Evolutionary conservation across 148 eudicot genomes (phyloP).

Genomic region (Camellia lanceoleosa): DNA sequence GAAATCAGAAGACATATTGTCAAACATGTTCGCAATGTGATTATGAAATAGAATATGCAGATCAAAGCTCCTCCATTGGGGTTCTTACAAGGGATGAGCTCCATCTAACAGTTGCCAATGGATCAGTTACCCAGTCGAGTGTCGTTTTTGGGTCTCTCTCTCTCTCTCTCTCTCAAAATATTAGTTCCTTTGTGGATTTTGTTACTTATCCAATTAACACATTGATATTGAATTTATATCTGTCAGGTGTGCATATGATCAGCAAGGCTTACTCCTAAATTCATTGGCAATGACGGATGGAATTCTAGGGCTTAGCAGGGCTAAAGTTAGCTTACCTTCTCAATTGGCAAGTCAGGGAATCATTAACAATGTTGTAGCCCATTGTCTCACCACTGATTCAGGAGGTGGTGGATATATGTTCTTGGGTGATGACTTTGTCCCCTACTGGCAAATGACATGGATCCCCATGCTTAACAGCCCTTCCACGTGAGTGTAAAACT

Average conservation of each 20-base stretch:
- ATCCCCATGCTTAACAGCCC: constrained; percentile 48
- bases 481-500: constrained; percentile 36
- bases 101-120: constrained; percentile 35
- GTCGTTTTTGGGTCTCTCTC: constrained; percentile 42
- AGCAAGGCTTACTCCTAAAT: constrained; percentile 59
- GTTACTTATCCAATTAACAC: no score
- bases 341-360: constrained; percentile 59
- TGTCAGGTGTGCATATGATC: constrained; percentile 64
- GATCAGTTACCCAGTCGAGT: constrained; percentile 35
- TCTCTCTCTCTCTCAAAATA: not conserved
- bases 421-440: constrained; percentile 55
- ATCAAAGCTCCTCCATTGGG: constrained; percentile 59
- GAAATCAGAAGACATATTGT: constrained; percentile 29
- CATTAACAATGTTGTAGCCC: constrained; percentile 53
- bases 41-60: constrained; percentile 69
- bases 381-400: constrained; percentile 49
- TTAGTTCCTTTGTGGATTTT: not conserved
- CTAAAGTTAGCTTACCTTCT: constrained; percentile 57
- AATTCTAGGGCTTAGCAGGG: constrained; percentile 60
- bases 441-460: constrained; percentile 44
- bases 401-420: constrained; percentile 53
- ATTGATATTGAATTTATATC: not conserved
- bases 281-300: constrained; percentile 56
- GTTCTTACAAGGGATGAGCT: constrained; percentile 62
- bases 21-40: constrained; percentile 53